These are phyloP conservation scores for Ramularia endophylla DNA, from an alignment of 2,329 filamentous ascomycete species.

Conservation along the genomic window DNA sequence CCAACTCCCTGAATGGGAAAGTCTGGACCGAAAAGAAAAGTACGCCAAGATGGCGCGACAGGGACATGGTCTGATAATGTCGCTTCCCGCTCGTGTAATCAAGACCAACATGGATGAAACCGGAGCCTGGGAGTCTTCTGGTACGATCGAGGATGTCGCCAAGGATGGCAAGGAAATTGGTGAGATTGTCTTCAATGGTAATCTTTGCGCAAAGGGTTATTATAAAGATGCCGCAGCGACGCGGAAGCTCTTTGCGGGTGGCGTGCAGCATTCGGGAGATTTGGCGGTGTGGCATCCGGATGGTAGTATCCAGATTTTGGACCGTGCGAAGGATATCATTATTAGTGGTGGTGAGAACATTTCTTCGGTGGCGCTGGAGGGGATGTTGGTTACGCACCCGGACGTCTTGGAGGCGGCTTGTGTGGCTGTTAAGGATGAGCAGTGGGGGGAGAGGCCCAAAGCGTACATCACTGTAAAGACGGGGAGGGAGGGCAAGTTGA, in stretches of 20 bases:
- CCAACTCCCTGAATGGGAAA: slow-evolving; percentile 77
- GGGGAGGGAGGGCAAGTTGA: slow-evolving; percentile 46
- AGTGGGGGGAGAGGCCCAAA: slow-evolving; percentile 96
- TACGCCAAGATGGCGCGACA: slow-evolving; percentile 90
- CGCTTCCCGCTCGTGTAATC: slow-evolving; percentile 73
- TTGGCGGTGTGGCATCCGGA: slow-evolving; percentile 90
- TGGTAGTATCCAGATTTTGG: slow-evolving; percentile 83
- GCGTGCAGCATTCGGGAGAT: slow-evolving; percentile 83
- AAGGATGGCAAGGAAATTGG: slow-evolving; percentile 70
- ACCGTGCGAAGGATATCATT: slow-evolving; percentile 96
- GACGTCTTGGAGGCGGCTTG: slow-evolving; percentile 88
- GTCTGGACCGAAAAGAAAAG: slow-evolving; percentile 65
- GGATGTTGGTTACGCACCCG: slow-evolving; percentile 81
- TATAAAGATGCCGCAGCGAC: slow-evolving; percentile 87
- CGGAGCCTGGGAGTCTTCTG: slow-evolving; percentile 35
- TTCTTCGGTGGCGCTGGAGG: slow-evolving; percentile 84
- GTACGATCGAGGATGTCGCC: slow-evolving; percentile 59
- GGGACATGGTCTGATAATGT: slow-evolving; percentile 84
- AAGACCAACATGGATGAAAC: slow-evolving; percentile 61
- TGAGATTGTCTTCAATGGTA: slow-evolving; percentile 81
- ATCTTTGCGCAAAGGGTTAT: slow-evolving; percentile 88
- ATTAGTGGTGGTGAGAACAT: slow-evolving; percentile 98
- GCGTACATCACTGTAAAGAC: slow-evolving; percentile 79
- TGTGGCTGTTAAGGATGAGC: slow-evolving; percentile 76
- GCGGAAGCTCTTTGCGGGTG: slow-evolving; percentile 77